These are phyloP conservation scores for Garcileccinum viscosum DNA, from an alignment of 1,284 basidiomycete genomes.

Conservation along the genomic window DNA sequence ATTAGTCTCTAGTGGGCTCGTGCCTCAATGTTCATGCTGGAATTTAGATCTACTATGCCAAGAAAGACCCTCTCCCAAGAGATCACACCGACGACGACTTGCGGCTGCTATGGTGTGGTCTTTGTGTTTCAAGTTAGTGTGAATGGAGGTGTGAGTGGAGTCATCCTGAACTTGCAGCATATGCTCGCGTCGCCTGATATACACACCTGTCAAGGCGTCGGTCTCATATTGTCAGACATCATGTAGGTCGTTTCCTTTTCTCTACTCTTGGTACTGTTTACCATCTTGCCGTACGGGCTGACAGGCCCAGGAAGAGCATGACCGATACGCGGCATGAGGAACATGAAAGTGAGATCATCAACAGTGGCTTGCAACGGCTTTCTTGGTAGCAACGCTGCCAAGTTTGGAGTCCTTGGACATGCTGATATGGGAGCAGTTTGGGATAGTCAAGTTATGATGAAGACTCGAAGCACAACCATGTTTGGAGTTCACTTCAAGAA, in stretches of 20 bases:
- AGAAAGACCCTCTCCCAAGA: no score
- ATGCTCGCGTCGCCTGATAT: constrained; percentile 77
- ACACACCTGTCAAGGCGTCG: constrained; percentile 87
- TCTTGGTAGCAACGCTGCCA: constrained; percentile 45
- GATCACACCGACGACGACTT: no score
- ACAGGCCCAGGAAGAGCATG: constrained; percentile 71
- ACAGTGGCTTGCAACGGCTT: constrained; percentile 63
- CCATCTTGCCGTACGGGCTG: background rate
- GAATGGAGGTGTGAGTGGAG: no score
- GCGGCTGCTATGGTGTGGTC: no score
- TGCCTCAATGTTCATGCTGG: no score
- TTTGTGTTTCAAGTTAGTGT: no score
- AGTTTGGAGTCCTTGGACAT: constrained; percentile 29
- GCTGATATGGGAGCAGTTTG: no score
- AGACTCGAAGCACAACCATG: no score
- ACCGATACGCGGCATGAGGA: constrained; percentile 88
- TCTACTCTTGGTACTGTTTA: background rate
- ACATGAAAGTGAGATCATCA: constrained; percentile 90
- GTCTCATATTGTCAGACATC: constrained; percentile 86
- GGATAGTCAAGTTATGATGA: no score
- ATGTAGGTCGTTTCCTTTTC: constrained; percentile 57
- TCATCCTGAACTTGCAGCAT: constrained; percentile 77
- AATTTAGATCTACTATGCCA: no score
- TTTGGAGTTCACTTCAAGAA: no score
- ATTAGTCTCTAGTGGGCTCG: no score